Evolutionary conservation across 495 filamentous ascomycete genomes (phyloP).

Genomic region (Podospora australis): DNA sequence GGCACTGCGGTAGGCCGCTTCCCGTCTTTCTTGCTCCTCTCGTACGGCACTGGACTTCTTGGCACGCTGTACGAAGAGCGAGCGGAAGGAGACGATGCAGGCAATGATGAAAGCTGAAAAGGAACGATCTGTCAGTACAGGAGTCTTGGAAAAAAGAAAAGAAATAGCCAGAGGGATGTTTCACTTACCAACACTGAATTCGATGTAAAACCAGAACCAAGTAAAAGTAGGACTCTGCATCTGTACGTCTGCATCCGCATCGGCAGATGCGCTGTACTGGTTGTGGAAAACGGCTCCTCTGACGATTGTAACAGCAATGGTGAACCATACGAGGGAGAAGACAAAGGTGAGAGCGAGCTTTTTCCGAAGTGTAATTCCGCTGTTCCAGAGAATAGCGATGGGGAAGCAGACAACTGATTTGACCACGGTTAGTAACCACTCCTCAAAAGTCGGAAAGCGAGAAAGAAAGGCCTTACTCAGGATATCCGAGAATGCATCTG

Average conservation of each 20-base stretch:
- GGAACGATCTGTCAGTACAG: not conserved
- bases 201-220: slow-evolving; percentile 14
- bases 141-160: not conserved
- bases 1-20: too few relatives aligned
- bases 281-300: slow-evolving; percentile 10
- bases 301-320: slow-evolving; percentile 14
- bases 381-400: slow-evolving; percentile 12
- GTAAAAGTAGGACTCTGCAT: too few relatives aligned
- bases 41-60: not conserved
- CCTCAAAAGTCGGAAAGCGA: not conserved
- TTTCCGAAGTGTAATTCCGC: slow-evolving; percentile 5
- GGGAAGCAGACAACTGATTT: slow-evolving; percentile 11
- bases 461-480: slow-evolving; percentile 5
- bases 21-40: too few relatives aligned
- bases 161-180: too few relatives aligned
- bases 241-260: too few relatives aligned
- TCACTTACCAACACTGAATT: slow-evolving; percentile 9
- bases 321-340: slow-evolving; percentile 14
- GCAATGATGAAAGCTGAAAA: slow-evolving; percentile 10
- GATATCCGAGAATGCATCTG: slow-evolving; percentile 9
- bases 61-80: slow-evolving; percentile 11
- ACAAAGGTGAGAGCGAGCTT: slow-evolving; percentile 10
- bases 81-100: slow-evolving; percentile 15
- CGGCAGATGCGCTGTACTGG: slow-evolving; percentile 1
- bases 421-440: not conserved